Conservation (phyloP, 768 basidiomycete genomes). For the Tulasnella sp. region DNA sequence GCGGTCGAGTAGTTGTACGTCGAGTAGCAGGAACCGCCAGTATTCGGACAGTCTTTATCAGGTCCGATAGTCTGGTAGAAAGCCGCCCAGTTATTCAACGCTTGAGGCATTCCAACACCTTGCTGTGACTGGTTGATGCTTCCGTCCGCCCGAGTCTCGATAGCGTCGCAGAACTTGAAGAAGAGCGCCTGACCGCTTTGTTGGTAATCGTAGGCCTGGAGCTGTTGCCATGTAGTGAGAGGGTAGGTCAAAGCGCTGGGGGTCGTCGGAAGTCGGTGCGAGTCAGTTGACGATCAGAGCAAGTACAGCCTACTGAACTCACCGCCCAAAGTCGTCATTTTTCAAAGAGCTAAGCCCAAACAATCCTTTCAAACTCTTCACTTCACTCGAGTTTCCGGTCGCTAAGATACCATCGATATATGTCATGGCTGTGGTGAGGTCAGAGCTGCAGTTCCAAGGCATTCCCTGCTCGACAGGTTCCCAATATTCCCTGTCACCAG, state of each 20-base stretch:
- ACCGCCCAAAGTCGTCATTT: slow-evolving; percentile 10
- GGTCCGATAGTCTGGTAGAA: neutral
- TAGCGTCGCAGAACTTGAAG: slow-evolving; percentile 19
- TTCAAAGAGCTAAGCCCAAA: neutral
- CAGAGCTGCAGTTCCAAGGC: slow-evolving; percentile 17
- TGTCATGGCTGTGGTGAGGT: neutral
- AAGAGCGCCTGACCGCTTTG: neutral
- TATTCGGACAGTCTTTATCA: neutral
- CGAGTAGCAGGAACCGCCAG: slow-evolving; percentile 10
- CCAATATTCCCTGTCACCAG: neutral
- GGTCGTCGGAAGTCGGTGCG: neutral
- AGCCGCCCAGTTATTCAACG: neutral
- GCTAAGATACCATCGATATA: neutral
- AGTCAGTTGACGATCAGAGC: neutral
- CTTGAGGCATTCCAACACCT: slow-evolving; percentile 4
- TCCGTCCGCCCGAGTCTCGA: neutral
- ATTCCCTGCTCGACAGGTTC: slow-evolving; percentile 10
- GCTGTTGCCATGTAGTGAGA: slow-evolving; percentile 6
- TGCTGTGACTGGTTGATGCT: neutral
- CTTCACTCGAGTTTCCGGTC: neutral
- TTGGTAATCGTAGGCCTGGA: neutral
- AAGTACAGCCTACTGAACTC: neutral
- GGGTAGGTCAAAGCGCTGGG: neutral
- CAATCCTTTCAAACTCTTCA: neutral
- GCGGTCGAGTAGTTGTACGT: slow-evolving; percentile 4